These are phyloP conservation scores for Annona cherimola DNA, from an alignment of 164 flowering plant species.

Conservation along the genomic window DNA sequence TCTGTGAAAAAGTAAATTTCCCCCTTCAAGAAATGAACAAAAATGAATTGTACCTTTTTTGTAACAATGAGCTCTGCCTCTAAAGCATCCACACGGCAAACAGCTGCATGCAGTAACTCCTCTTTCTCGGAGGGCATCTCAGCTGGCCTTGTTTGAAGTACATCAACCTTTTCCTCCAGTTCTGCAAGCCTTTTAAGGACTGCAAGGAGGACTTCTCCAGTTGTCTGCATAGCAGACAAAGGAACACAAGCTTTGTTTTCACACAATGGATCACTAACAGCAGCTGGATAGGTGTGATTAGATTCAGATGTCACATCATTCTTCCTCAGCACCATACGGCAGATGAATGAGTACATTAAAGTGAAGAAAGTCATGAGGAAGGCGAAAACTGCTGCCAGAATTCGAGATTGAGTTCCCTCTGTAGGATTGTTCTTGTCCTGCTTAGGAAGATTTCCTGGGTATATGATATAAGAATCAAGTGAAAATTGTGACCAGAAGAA, in stretches of 20 bases:
- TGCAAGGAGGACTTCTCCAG: conserved; percentile 37
- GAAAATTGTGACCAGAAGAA: background rate
- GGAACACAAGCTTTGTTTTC: conserved; percentile 56
- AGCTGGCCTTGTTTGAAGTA: conserved; percentile 62
- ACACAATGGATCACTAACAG: conserved; percentile 18
- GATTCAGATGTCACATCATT: conserved; percentile 17
- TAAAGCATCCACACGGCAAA: conserved; percentile 83
- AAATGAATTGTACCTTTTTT: conserved; percentile 49
- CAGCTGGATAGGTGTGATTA: conserved; percentile 23
- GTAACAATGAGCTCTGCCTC: conserved; percentile 93
- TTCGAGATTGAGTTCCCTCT: conserved; percentile 32
- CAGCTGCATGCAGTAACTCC: conserved; percentile 88
- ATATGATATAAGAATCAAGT: background rate
- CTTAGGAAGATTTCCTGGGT: conserved; percentile 28
- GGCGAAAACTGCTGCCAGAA: conserved; percentile 38
- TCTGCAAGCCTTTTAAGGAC: conserved; percentile 64
- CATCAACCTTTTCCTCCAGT: conserved; percentile 73
- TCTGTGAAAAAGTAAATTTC: background rate
- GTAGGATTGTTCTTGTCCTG: conserved; percentile 30
- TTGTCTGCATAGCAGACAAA: conserved; percentile 36
- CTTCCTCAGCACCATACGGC: conserved; percentile 38
- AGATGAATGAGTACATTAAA: conserved; percentile 31
- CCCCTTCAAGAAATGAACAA: background rate
- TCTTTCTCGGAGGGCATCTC: conserved; percentile 91
- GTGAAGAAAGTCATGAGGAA: conserved; percentile 49